phyloP scores from a whole-genome alignment of 192 early-diverging fungal species.

The Podila clonocystis region DNA sequence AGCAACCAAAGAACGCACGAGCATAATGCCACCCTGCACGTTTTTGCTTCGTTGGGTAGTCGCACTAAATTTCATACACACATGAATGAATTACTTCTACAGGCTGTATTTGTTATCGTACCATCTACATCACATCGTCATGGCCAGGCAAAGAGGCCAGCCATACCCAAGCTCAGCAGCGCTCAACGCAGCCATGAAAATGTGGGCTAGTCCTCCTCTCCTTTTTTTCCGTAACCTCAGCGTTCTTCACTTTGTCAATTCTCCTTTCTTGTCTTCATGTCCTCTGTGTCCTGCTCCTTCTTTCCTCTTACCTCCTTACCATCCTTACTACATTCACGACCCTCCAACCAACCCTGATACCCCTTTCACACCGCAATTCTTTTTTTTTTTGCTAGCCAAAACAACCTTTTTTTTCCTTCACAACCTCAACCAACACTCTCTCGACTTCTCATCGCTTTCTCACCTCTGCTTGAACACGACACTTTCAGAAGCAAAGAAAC shows the following conservation, averaged over 20 bases:
- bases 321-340: background rate
- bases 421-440: background rate
- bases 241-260: background rate
- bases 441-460: background rate
- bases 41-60: too few relatives aligned
- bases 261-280: background rate
- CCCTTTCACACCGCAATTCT: background rate
- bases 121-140: too few relatives aligned
- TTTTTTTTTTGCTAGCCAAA: too few relatives aligned
- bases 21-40: too few relatives aligned
- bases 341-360: background rate
- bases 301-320: slow-evolving; percentile 3
- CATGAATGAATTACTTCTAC: too few relatives aligned
- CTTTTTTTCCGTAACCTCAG: slow-evolving; percentile 6
- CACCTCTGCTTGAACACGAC: background rate
- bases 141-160: too few relatives aligned
- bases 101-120: too few relatives aligned
- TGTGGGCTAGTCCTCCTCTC: background rate
- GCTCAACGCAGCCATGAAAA: too few relatives aligned
- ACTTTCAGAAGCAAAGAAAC: too few relatives aligned
- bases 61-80: too few relatives aligned
- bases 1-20: too few relatives aligned
- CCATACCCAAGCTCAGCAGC: too few relatives aligned
- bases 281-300: slow-evolving; percentile 12
- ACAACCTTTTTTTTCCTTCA: background rate